These are phyloP conservation scores for Kernera saxatilis DNA, from an alignment of 345 rosid genomes.

Conservation along the genomic window DNA sequence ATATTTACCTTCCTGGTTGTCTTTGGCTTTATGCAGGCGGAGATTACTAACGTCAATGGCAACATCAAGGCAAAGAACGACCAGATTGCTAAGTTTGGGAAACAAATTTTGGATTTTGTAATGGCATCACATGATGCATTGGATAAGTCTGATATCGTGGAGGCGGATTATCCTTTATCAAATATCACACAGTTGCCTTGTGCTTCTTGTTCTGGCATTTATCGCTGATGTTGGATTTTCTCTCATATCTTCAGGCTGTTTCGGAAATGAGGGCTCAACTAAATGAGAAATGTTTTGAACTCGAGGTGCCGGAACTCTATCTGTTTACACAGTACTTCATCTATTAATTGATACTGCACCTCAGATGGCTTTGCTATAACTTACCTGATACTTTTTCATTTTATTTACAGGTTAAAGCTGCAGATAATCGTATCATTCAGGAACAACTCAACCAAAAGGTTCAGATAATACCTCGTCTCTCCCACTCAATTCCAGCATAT, in stretches of 20 bases:
- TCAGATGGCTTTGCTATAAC: neutral
- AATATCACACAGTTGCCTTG: neutral
- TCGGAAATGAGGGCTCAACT: constrained; percentile 71
- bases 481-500: neutral
- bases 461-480: neutral
- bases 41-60: constrained; percentile 53
- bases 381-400: neutral
- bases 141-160: constrained; percentile 60
- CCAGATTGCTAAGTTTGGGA: constrained; percentile 70
- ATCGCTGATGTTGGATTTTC: neutral
- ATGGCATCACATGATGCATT: constrained; percentile 49
- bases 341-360: neutral
- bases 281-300: constrained; percentile 93
- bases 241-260: constrained; percentile 52
- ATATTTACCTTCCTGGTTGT: constrained; percentile 21
- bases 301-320: constrained; percentile 60
- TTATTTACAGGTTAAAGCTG: constrained; percentile 72
- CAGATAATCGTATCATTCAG: constrained; percentile 88
- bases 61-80: constrained; percentile 71
- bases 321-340: constrained; percentile 4
- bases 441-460: constrained; percentile 96
- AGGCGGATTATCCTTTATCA: constrained; percentile 39
- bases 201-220: neutral
- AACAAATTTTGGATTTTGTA: constrained; percentile 64
- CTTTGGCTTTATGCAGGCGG: constrained; percentile 43